Conservation (phyloP, 2,329 filamentous ascomycete genomes). For the Herpotrichia juniperi region DNA sequence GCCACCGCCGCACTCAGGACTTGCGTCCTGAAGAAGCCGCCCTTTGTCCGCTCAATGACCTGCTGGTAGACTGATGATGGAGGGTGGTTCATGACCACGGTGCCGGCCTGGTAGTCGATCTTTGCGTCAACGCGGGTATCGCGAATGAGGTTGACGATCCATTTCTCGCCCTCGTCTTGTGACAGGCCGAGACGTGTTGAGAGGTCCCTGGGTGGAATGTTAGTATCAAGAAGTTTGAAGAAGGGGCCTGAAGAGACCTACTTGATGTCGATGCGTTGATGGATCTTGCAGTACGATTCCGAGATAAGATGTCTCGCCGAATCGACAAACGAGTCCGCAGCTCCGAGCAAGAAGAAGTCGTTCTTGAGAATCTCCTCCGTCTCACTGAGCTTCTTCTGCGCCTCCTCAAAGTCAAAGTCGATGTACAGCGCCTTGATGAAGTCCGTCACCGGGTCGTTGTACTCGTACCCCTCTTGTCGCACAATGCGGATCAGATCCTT, state of each 20-base stretch:
- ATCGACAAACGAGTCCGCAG: slow-evolving; percentile 89
- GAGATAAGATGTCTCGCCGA: slow-evolving; percentile 95
- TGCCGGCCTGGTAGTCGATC: slow-evolving; percentile 99
- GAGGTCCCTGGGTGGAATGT: slow-evolving; percentile 67
- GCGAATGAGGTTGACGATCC: slow-evolving; percentile 99
- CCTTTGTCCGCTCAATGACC: slow-evolving; percentile 98
- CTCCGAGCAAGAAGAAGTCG: slow-evolving; percentile 92
- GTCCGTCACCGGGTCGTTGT: slow-evolving; percentile 92
- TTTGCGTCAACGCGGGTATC: slow-evolving; percentile 98
- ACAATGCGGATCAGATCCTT: slow-evolving; percentile 97
- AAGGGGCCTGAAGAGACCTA: slow-evolving; percentile 45
- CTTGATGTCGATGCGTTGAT: slow-evolving; percentile 97
- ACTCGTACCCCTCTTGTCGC: slow-evolving; percentile 97
- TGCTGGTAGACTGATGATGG: slow-evolving; percentile 99
- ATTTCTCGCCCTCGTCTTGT: slow-evolving; percentile 97
- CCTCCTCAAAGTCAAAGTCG: slow-evolving; percentile 96
- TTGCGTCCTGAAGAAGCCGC: slow-evolving; percentile 97
- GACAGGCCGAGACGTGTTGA: slow-evolving; percentile 89
- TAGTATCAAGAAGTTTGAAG: slow-evolving; percentile 15
- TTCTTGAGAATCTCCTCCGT: slow-evolving; percentile 89
- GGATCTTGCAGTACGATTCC: slow-evolving; percentile 99
- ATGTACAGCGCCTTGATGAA: slow-evolving; percentile 97
- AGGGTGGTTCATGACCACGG: slow-evolving; percentile 99
- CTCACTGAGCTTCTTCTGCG: slow-evolving; percentile 82
- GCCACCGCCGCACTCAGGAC: slow-evolving; percentile 72